Evolutionary conservation across 352 stramenopile species (phyloP), one percentile per base, ranked within the genome.

Genomic region (Pythium insidiosum): DNA sequence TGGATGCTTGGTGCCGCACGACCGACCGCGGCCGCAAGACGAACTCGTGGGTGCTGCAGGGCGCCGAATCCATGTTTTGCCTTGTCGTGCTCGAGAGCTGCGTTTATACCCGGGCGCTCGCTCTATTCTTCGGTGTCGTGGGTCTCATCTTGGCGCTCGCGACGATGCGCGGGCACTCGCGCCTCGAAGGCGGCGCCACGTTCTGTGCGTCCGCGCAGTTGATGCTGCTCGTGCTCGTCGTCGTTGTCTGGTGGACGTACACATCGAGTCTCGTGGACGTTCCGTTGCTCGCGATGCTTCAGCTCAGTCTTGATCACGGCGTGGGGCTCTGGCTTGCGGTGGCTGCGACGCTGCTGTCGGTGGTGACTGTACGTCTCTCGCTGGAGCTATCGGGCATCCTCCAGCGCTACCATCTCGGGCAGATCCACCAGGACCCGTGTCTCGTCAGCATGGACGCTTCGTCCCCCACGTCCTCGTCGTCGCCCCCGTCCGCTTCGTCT

Each of bases 1-100:
- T 13, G 28, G 28, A 33, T 9, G 28, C 68, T 12, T 83, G 69
- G 73, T 85, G 73, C 26, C n/a, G n/a, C n/a, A n/a, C n/a, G n/a
- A 53, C 48, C 13, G 45, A 63, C 7, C 21, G 38, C 5, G 42
- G 42, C 25, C 45, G 61, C 10, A 29, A 28, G 12, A 38, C 7
- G 25, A 50, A 63, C 23, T 65, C 66, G 19, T 76, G 67, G 61
- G 53, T 79, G 10, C 53, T 80, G 10, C 66, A 75, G 33, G 73
- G 69, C 6, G 67, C 67, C 0, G 51, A 76, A 47, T 75, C 61
- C 26, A 63, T 81, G 53, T 43, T 67, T 34, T 85, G 73, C 37
- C 67, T 85, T 15, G 67, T 79, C 9, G 56, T 80, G 12, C 44
- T 85, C 38, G 73, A 85, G 44, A 80, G 65, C 2, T 64, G 66